These are phyloP conservation scores for Stevia rebaudiana DNA, from an alignment of 140 eudicot species.

Conservation along the genomic window DNA sequence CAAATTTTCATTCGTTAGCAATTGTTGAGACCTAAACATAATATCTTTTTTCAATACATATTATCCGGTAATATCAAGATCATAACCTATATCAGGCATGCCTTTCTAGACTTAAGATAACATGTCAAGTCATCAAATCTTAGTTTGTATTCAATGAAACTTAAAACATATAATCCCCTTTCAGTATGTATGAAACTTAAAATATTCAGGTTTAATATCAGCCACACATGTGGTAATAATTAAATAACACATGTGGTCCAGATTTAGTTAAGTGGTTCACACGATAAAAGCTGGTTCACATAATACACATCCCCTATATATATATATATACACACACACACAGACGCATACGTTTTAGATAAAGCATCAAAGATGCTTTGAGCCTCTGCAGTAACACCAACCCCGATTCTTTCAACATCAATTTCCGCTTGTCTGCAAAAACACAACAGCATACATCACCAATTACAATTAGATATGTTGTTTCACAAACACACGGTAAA, in stretches of 20 bases:
- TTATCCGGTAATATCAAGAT: background rate
- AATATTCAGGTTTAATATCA: no score
- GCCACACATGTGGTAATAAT: no score
- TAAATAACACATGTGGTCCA: background rate
- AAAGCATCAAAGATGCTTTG: constrained; percentile 92
- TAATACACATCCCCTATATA: background rate
- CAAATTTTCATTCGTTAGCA: background rate
- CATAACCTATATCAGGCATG: constrained; percentile 4
- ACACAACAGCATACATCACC: constrained; percentile 11
- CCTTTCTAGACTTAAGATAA: background rate
- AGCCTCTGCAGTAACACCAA: constrained; percentile 88
- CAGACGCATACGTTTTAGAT: constrained; percentile 82
- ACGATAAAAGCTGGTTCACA: no score
- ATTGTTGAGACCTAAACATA: background rate
- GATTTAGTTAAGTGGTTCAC: no score
- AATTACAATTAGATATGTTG: constrained; percentile 8
- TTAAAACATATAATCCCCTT: background rate
- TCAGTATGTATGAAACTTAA: background rate
- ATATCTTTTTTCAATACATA: background rate
- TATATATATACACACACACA: background rate
- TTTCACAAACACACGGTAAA: background rate
- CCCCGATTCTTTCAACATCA: constrained; percentile 96
- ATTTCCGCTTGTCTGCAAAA: constrained; percentile 83
- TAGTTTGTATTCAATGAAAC: background rate
- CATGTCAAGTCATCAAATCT: background rate